A percentile compares a stretch with the other conserved stretches of the same genome.
Conservation (phyloP, 129 eudicot species). For the Arctium minus region DNA sequence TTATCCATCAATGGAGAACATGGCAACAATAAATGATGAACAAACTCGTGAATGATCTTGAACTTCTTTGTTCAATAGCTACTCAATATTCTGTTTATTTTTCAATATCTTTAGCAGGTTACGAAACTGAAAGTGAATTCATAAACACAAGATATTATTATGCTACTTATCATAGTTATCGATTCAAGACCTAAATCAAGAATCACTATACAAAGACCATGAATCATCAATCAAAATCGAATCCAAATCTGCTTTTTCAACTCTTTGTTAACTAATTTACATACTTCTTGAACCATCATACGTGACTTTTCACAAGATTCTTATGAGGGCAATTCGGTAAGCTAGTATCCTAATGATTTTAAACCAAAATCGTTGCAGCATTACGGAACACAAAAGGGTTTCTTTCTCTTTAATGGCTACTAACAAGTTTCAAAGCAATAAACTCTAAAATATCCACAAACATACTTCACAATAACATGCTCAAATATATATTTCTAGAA, state of each 20-base stretch:
- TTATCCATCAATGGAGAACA: constrained; percentile 9
- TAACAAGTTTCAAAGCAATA: neutral
- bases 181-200: neutral
- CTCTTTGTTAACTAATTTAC: neutral
- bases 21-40: constrained; percentile 17
- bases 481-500: neutral
- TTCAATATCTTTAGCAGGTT: neutral
- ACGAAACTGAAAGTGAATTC: neutral
- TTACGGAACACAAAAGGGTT: neutral
- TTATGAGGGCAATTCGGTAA: neutral
- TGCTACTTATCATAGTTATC: neutral
- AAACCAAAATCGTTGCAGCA: constrained; percentile 1
- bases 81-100: neutral
- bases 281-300: neutral
- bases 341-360: neutral
- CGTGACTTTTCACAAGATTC: neutral
- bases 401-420: neutral
- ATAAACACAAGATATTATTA: neutral
- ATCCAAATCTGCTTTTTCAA: neutral
- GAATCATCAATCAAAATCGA: neutral
- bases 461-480: neutral
- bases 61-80: constrained; percentile 6
- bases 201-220: constrained; percentile 4
- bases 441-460: constrained; percentile 1
- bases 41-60: neutral